Evolutionary conservation across 257 asterid genomes (phyloP).

Genomic region (Salvia splendens): DNA sequence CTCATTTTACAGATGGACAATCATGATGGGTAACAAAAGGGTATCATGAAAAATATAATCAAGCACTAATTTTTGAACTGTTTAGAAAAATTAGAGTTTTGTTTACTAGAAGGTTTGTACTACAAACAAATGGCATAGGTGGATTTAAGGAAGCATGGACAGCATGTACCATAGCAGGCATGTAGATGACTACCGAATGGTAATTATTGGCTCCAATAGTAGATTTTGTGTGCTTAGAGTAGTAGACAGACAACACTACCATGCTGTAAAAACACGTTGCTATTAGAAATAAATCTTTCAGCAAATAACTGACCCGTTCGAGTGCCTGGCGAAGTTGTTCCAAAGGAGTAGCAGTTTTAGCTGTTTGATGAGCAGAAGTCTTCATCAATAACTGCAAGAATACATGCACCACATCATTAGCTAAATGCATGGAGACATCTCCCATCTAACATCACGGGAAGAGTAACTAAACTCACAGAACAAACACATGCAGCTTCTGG

Average conservation of each 20-base stretch:
- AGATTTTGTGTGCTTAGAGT: slow-evolving; percentile 1
- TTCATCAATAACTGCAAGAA: slow-evolving; percentile 76
- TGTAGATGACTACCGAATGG: background rate
- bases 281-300: slow-evolving; percentile 2
- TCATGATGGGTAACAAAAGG: slow-evolving; percentile 15
- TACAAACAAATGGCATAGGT: background rate
- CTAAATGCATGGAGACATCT: slow-evolving; percentile 22
- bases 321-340: slow-evolving; percentile 77
- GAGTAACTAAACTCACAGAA: slow-evolving; percentile 9
- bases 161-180: background rate
- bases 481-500: background rate
- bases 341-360: slow-evolving; percentile 76
- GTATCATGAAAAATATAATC: background rate
- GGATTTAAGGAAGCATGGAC: slow-evolving; percentile 4
- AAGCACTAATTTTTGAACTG: slow-evolving; percentile 10
- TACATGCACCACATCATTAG: slow-evolving; percentile 13
- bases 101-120: background rate
- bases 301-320: slow-evolving; percentile 67
- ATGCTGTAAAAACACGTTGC: slow-evolving; percentile 10
- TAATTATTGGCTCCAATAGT: slow-evolving; percentile 5
- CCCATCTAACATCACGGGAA: slow-evolving; percentile 17
- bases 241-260: background rate
- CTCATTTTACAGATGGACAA: background rate
- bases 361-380: slow-evolving; percentile 69
- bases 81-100: background rate